phyloP scores from a whole-genome alignment of 2,329 filamentous ascomycete genomes.

The Paramyrothecium roridum region DNA sequence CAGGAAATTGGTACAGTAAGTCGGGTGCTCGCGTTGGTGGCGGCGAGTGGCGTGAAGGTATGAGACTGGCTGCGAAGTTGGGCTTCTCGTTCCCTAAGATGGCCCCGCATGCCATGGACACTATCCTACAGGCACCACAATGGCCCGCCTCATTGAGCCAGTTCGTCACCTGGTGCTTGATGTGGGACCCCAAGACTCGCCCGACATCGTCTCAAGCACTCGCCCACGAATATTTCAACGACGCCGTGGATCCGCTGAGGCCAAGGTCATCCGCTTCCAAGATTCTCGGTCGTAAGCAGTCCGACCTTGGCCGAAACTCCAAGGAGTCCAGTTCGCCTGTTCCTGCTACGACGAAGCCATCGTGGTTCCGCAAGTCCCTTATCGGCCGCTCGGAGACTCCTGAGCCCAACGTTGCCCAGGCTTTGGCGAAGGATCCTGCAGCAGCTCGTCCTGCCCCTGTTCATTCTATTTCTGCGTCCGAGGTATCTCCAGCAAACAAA shows the following conservation, averaged over 20 bases:
- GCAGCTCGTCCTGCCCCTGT: conserved; percentile 43
- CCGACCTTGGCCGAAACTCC: conserved; percentile 67
- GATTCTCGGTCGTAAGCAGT: conserved; percentile 85
- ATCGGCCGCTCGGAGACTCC: conserved; percentile 74
- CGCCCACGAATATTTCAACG: conserved; percentile 89
- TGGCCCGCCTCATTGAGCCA: conserved; percentile 87
- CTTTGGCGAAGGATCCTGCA: conserved; percentile 42
- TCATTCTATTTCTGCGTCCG: conserved; percentile 33
- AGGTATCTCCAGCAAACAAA: conserved; percentile 30
- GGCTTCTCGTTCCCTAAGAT: conserved; percentile 99
- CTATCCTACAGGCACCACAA: conserved; percentile 82
- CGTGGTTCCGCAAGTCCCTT: conserved; percentile 95
- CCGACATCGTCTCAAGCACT: conserved; percentile 94
- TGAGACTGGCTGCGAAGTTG: conserved; percentile 87
- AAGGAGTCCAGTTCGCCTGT: conserved; percentile 56
- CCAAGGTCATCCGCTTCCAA: conserved; percentile 88
- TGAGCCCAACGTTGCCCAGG: conserved; percentile 51
- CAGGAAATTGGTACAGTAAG: conserved; percentile 97
- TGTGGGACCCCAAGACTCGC: conserved; percentile 94
- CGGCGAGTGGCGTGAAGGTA: conserved; percentile 96
- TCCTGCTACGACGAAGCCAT: conserved; percentile 75
- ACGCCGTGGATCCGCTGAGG: conserved; percentile 86
- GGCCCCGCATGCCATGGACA: conserved; percentile 96
- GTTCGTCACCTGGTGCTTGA: conserved; percentile 97
- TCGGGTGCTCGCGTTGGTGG: conserved; percentile 81